Conservation (phyloP, 768 basidiomycete species). For the Lactarius trivialis region DNA sequence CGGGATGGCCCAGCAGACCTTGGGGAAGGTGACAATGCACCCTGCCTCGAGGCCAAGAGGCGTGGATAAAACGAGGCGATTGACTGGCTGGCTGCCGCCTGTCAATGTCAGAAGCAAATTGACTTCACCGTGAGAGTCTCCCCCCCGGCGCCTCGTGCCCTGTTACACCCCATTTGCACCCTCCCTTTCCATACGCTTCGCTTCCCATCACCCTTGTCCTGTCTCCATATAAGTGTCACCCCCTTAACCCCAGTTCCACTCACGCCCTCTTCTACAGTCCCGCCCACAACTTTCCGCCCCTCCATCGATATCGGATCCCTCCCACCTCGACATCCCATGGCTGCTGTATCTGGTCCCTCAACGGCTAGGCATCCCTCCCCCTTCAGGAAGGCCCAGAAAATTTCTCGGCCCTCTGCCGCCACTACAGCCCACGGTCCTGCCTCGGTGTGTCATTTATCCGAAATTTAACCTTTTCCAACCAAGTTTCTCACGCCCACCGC, state of each 20-base stretch:
- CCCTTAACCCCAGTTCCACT: conserved; percentile 9
- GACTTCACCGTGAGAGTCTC: conserved; percentile 12
- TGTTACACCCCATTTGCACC: not conserved
- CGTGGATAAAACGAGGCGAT: conserved; percentile 15
- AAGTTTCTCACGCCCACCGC: conserved; percentile 6
- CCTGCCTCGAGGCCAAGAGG: conserved; percentile 14
- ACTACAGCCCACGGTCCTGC: conserved; percentile 11
- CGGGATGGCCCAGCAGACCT: not conserved
- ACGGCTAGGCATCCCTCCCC: conserved; percentile 29
- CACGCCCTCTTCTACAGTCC: conserved; percentile 16
- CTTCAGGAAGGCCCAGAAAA: conserved; percentile 25
- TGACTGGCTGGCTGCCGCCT: conserved; percentile 11
- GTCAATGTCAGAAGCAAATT: conserved; percentile 14
- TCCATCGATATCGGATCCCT: conserved; percentile 21
- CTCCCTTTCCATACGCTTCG: not conserved
- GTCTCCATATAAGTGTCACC: conserved; percentile 16
- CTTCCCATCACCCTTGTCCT: conserved; percentile 3
- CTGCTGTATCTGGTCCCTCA: conserved; percentile 27
- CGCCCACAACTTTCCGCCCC: not conserved
- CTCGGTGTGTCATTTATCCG: conserved; percentile 18
- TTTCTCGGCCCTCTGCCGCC: conserved; percentile 12
- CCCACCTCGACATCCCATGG: conserved; percentile 21
- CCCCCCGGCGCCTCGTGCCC: conserved; percentile 14
- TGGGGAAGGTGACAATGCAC: not conserved
- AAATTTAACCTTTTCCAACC: conserved; percentile 11